Percentiles rank a stretch among this genome's conserved stretches.
Evolutionary conservation across 805 yeast species (phyloP).

Genomic region (Wickerhamiella allomyrinae): DNA sequence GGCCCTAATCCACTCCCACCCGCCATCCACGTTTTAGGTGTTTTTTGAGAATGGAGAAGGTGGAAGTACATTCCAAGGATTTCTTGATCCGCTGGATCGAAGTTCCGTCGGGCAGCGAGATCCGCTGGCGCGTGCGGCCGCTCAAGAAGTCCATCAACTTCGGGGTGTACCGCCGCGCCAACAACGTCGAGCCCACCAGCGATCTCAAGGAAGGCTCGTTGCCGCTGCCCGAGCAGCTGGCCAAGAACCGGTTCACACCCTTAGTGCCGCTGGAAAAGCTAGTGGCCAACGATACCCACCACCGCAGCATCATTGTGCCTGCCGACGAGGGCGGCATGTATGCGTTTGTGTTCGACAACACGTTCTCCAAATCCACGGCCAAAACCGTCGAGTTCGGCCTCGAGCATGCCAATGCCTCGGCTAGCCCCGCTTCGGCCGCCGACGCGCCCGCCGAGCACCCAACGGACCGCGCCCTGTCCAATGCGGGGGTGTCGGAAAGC

Average conservation of each 20-base stretch:
- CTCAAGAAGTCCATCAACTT: conserved; percentile 43
- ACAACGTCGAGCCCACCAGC: conserved; percentile 1
- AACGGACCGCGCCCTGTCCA: background rate
- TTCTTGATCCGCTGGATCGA: conserved; percentile 85
- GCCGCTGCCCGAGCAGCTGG: conserved; percentile 35
- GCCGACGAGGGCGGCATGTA: conserved; percentile 45
- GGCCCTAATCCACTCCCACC: too few relatives aligned
- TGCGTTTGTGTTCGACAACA: conserved; percentile 86
- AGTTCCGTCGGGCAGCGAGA: conserved; percentile 48
- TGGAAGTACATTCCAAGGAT: conserved; percentile 80
- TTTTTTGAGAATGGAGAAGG: conserved; percentile 92
- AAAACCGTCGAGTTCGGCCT: conserved; percentile 57
- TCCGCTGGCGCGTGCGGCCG: conserved; percentile 76
- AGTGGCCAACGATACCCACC: conserved; percentile 44
- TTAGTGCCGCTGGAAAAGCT: conserved; percentile 44
- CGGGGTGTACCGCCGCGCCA: conserved; percentile 19
- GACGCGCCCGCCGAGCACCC: background rate
- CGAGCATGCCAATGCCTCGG: background rate
- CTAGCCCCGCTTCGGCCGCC: background rate
- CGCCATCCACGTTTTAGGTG: too few relatives aligned
- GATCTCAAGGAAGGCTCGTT: conserved; percentile 4
- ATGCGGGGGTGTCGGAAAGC: background rate
- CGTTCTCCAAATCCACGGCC: conserved; percentile 71
- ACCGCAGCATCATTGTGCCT: conserved; percentile 45
- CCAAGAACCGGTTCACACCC: conserved; percentile 35